Conservation (phyloP, 179 eudicot genomes). For the Corrigiola litoralis region DNA sequence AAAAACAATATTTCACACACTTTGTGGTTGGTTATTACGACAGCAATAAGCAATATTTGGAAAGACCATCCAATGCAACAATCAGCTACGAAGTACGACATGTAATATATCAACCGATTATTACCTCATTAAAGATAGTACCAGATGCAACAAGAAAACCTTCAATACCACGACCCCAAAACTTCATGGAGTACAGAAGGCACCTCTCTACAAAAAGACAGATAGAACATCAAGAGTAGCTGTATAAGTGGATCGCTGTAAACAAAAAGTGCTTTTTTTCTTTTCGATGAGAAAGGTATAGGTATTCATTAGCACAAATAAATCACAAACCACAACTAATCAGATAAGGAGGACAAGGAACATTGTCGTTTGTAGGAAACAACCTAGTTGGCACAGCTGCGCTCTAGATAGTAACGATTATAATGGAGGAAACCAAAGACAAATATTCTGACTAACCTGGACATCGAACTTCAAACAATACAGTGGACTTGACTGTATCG, state of each 20-base stretch:
- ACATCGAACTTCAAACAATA: conserved; percentile 39
- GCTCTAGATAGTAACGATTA: too few relatives aligned
- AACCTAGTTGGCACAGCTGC: too few relatives aligned
- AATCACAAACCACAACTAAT: too few relatives aligned
- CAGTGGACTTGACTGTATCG: conserved; percentile 34
- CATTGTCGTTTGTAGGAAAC: too few relatives aligned
- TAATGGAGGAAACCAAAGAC: not conserved
- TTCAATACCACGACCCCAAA: conserved; percentile 56
- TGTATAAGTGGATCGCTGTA: too few relatives aligned
- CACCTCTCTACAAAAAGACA: conserved; percentile 57
- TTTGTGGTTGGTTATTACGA: too few relatives aligned
- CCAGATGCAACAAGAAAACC: conserved; percentile 78
- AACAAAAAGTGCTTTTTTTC: too few relatives aligned
- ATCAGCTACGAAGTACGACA: not conserved
- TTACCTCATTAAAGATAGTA: conserved; percentile 89
- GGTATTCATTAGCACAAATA: too few relatives aligned
- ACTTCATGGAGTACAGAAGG: conserved; percentile 86
- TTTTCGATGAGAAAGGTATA: too few relatives aligned
- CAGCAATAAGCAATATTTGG: not conserved
- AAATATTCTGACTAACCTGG: conserved; percentile 46
- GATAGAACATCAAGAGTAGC: conserved; percentile 11
- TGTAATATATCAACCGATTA: not conserved
- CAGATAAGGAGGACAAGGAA: too few relatives aligned
- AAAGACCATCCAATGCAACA: not conserved
- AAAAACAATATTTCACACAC: too few relatives aligned